phyloP scores from a whole-genome alignment of 2,329 filamentous ascomycete genomes.

The Alternaria novae-zelandiae region DNA sequence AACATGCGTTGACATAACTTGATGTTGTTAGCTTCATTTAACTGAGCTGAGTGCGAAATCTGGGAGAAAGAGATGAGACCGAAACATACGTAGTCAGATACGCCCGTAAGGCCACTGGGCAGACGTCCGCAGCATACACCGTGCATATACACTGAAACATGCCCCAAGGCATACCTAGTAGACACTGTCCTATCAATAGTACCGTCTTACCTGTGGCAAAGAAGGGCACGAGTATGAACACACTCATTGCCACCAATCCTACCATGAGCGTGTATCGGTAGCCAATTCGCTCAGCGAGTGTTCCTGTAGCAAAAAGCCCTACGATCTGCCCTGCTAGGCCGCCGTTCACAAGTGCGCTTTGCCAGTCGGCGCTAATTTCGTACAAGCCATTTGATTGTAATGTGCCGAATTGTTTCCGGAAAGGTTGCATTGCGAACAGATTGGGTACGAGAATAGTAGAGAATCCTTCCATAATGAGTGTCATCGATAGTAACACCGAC shows the following conservation, averaged over 20 bases:
- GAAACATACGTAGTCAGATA: constrained; percentile 58
- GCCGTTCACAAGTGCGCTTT: constrained; percentile 51
- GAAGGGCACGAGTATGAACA: constrained; percentile 21
- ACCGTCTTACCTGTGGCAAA: constrained; percentile 18
- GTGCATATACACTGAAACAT: constrained; percentile 50
- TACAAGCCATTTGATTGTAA: constrained; percentile 28
- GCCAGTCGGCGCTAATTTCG: constrained; percentile 50
- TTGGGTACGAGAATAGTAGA: constrained; percentile 79
- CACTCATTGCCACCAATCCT: constrained; percentile 10
- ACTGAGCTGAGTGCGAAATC: neutral
- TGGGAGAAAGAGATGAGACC: neutral
- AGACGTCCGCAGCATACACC: constrained; percentile 62
- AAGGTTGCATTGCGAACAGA: constrained; percentile 62
- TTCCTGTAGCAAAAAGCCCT: constrained; percentile 52
- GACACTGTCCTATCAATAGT: constrained; percentile 21
- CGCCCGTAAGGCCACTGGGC: constrained; percentile 69
- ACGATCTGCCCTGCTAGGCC: constrained; percentile 48
- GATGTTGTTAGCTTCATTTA: neutral
- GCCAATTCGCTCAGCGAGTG: constrained; percentile 48
- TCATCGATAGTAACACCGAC: constrained; percentile 81
- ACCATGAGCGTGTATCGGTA: constrained; percentile 23
- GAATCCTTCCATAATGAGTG: constrained; percentile 87
- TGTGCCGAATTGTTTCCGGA: constrained; percentile 46
- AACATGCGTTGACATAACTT: constrained; percentile 38
- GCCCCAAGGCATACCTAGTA: constrained; percentile 47